Percentiles rank a stretch among this genome's conserved stretches.
phyloP scores from a whole-genome alignment of 345 rosid genomes.

The Raphanus sativus region DNA sequence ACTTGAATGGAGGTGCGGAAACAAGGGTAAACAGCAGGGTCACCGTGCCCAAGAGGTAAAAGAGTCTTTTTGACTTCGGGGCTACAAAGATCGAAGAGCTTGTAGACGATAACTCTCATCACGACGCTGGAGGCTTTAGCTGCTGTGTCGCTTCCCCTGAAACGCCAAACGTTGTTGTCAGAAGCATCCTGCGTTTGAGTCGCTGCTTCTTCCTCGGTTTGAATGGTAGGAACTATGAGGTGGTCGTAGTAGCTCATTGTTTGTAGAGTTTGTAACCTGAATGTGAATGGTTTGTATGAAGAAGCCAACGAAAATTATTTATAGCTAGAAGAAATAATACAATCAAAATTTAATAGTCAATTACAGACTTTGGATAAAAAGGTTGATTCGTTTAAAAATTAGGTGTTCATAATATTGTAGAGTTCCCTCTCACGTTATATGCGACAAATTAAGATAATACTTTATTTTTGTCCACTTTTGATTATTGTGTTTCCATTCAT shows the following conservation, averaged over 20 bases:
- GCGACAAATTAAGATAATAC: too few relatives aligned
- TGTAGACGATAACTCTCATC: conserved; percentile 42
- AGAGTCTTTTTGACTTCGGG: conserved; percentile 34
- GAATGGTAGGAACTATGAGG: conserved; percentile 9
- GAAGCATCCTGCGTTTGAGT: conserved; percentile 10
- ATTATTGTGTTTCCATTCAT: too few relatives aligned
- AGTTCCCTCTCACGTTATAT: too few relatives aligned
- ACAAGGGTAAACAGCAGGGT: conserved; percentile 59
- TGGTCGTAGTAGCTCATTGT: conserved; percentile 19
- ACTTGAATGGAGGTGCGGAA: conserved; percentile 49
- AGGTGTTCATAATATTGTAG: too few relatives aligned
- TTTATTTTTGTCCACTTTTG: too few relatives aligned
- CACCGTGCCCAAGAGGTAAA: conserved; percentile 63
- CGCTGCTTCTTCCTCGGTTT: conserved; percentile 16
- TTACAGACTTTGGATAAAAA: not conserved
- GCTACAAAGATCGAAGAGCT: conserved; percentile 39
- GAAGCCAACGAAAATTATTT: not conserved
- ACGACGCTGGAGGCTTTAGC: conserved; percentile 32
- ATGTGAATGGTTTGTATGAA: not conserved
- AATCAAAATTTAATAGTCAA: not conserved
- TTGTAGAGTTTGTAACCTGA: not conserved
- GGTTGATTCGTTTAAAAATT: too few relatives aligned
- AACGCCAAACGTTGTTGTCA: conserved; percentile 26
- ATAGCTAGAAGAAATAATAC: conserved; percentile 7
- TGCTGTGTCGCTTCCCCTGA: conserved; percentile 32